These are phyloP conservation scores for Clonostachys byssicola DNA, from an alignment of 2,329 filamentous ascomycete genomes.

Conservation along the genomic window DNA sequence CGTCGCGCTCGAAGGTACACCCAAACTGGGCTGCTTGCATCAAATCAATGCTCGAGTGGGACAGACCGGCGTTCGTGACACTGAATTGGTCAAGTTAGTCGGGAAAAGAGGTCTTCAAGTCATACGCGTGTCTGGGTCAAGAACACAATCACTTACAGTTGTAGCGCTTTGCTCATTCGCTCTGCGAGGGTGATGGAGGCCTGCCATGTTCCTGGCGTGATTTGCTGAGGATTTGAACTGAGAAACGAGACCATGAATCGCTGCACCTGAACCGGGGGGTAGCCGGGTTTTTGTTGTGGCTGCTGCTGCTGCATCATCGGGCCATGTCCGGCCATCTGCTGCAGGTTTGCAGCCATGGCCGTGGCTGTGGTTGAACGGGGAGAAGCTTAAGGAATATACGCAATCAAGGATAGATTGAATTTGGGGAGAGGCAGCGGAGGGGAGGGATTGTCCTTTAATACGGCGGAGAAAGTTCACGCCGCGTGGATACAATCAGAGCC, in stretches of 20 bases:
- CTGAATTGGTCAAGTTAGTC: constrained; percentile 21
- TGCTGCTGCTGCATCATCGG: constrained; percentile 32
- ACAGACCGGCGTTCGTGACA: constrained; percentile 45
- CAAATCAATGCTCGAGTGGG: constrained; percentile 32
- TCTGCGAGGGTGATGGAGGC: constrained; percentile 27
- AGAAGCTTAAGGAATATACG: constrained; percentile 3
- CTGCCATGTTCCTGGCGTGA: constrained; percentile 26
- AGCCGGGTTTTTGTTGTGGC: background rate
- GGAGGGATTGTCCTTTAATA: too few species aligned
- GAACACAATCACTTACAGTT: constrained; percentile 26
- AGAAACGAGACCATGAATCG: background rate
- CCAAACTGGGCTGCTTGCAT: constrained; percentile 34
- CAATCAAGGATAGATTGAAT: background rate
- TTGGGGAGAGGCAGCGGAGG: too few species aligned
- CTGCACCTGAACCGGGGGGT: background rate
- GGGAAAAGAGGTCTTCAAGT: constrained; percentile 1
- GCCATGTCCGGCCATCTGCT: constrained; percentile 47
- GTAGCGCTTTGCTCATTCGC: constrained; percentile 35
- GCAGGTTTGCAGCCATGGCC: constrained; percentile 59
- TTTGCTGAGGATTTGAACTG: too few species aligned
- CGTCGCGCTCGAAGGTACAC: constrained; percentile 41
- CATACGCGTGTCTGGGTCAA: too few species aligned
- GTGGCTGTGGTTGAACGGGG: constrained; percentile 16
- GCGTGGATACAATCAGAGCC: too few species aligned
- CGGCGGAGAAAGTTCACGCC: too few species aligned